phyloP scores from a whole-genome alignment of 1,284 basidiomycete genomes.

The Volvariella surrecta region DNA sequence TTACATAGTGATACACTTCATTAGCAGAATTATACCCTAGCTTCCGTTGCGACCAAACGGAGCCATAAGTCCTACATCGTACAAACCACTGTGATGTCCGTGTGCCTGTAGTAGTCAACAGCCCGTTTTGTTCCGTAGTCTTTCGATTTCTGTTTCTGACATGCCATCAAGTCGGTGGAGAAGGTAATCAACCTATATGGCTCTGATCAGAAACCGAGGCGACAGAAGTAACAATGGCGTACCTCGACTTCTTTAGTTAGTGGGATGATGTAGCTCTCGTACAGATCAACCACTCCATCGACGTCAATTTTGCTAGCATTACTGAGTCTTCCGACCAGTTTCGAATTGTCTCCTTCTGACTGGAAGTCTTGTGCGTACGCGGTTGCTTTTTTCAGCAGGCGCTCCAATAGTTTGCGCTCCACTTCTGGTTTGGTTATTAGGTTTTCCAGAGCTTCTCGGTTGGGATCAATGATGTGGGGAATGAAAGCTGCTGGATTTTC shows the following conservation, averaged over 20 bases:
- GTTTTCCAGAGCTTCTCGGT: constrained; percentile 68
- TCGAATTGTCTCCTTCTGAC: constrained; percentile 48
- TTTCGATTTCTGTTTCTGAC: constrained; percentile 71
- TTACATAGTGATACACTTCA: neutral
- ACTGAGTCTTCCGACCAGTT: constrained; percentile 14
- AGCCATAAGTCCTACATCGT: neutral
- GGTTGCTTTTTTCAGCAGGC: constrained; percentile 86
- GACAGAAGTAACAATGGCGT: constrained; percentile 17
- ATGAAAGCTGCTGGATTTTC: constrained; percentile 83
- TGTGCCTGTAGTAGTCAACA: constrained; percentile 8
- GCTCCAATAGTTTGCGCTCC: constrained; percentile 79
- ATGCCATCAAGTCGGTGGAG: constrained; percentile 79
- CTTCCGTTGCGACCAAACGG: neutral
- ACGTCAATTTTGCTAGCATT: constrained; percentile 74
- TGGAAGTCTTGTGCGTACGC: constrained; percentile 87
- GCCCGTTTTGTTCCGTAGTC: constrained; percentile 24
- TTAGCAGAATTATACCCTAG: constrained; percentile 1
- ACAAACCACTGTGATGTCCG: neutral
- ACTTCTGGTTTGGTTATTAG: constrained; percentile 97
- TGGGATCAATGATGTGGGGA: constrained; percentile 78
- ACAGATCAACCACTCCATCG: constrained; percentile 87
- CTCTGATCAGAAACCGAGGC: neutral
- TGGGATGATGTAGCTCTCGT: constrained; percentile 93
- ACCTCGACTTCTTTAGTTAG: constrained; percentile 98
- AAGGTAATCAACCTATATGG: constrained; percentile 81